Conservation (phyloP, 257 asterid species). For the Solanum phureja region DNA sequence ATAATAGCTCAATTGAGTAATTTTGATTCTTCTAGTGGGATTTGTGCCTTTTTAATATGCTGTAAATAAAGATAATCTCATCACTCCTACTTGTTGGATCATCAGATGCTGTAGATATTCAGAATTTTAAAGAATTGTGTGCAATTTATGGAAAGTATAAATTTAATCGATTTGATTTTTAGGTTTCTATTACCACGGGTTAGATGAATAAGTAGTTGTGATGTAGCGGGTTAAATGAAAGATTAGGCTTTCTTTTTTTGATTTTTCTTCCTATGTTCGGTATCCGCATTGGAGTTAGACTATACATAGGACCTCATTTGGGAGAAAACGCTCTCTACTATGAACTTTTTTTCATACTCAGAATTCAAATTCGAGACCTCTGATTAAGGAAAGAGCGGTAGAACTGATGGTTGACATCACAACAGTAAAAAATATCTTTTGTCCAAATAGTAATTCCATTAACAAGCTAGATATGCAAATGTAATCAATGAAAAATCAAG, state of each 20-base stretch:
- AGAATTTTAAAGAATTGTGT: neutral
- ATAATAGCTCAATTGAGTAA: neutral
- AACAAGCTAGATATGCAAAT: neutral
- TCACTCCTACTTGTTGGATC: neutral
- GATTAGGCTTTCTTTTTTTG: no score
- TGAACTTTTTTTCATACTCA: no score
- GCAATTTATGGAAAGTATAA: no score
- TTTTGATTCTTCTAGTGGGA: neutral
- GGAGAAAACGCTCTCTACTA: neutral
- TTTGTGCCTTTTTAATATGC: neutral
- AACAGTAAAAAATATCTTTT: neutral
- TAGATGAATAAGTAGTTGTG: no score
- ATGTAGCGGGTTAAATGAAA: no score
- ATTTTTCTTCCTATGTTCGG: no score
- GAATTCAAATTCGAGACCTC: fast-evolving
- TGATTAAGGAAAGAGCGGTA: fast-evolving
- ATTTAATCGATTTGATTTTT: neutral
- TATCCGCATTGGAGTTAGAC: no score
- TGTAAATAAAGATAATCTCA: neutral
- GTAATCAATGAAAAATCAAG: neutral
- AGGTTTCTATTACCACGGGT: no score
- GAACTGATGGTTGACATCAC: neutral
- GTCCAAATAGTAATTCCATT: neutral
- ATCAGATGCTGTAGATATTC: neutral
- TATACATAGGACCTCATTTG: no score